These are phyloP conservation scores for Cryphonectria carpinicola DNA, from an alignment of 2,329 filamentous ascomycete genomes.

Conservation along the genomic window DNA sequence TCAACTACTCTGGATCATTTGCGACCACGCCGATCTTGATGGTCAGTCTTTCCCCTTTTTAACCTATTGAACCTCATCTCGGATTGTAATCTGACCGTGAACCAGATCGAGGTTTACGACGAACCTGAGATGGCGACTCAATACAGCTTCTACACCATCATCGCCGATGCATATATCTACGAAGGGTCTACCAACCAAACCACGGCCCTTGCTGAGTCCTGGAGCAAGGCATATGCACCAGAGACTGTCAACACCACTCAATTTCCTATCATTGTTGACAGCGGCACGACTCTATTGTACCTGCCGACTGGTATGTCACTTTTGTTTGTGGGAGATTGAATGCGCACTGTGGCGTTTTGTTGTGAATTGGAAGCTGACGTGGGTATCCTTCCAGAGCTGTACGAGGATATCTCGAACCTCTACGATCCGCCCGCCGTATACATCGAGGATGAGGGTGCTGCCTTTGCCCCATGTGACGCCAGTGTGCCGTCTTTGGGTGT, in stretches of 20 bases:
- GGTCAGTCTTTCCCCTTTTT: conserved; percentile 19
- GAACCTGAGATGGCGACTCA: conserved; percentile 24
- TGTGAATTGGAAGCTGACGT: neutral
- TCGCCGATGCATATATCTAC: conserved; percentile 35
- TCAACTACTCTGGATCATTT: conserved; percentile 38
- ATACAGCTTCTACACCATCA: conserved; percentile 36
- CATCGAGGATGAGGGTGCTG: conserved; percentile 30
- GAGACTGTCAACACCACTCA: conserved; percentile 34
- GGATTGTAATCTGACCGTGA: conserved; percentile 25
- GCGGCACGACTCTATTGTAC: conserved; percentile 34
- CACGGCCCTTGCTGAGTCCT: conserved; percentile 9
- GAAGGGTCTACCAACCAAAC: conserved; percentile 25
- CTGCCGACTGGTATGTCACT: conserved; percentile 33
- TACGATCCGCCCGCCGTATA: conserved; percentile 35
- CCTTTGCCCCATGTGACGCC: conserved; percentile 37
- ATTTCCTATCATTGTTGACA: conserved; percentile 36
- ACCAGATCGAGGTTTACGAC: conserved; percentile 23
- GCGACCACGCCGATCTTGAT: conserved; percentile 34
- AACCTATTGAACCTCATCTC: neutral
- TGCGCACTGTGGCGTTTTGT: neutral
- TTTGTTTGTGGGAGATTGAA: neutral
- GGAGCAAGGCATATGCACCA: conserved; percentile 5
- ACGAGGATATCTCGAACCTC: conserved; percentile 30
- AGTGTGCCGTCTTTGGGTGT: conserved; percentile 28
- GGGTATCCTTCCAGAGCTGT: conserved; percentile 30